Base-by-base conservation (phyloP, 208 protist species). In the Wallacemonas collosoma region DNA sequence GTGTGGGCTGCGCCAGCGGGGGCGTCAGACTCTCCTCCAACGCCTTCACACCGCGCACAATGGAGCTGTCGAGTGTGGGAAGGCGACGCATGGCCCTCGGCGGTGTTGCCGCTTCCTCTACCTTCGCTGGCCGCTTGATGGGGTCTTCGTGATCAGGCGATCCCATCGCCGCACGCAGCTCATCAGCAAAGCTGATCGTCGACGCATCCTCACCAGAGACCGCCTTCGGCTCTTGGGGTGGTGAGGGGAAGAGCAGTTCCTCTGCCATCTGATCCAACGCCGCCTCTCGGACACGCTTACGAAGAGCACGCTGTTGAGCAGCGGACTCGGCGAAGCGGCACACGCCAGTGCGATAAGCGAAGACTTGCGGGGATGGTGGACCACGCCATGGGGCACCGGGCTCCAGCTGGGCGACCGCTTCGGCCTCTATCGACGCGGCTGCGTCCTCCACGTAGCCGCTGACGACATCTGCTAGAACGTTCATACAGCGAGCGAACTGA, bases 381-480 rank as follows among this genome's bases (percentile, higher is more conserved):
- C 26, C 40, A 56, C 70, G 66, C 8, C 67, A 64, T 43, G 17
- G 45, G 6, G 72, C 71, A 65, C 58, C 60, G 3, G 38, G 43
- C 70, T 69, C 68, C 39, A 81, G 65, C 14, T 63, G 44, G 2
- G 66, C 55, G 6, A 64, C 44, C 61, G 45, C 54, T n/a, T 57
- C 68, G 12, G 68, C 43, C 48, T 26, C 66, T 39, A 71, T 6
- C 51, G 78, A 65, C 39, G 57, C 50, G 2, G 73, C 51, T 6
- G 76, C 83, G 11, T 50, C 53, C 45, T 63, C 64, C 51, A 90
- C 80, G 68, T 83, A 89, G 48, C 65, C 73, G 12, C 89, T 51
- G 7, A 88, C 77, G 2, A 73, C 78, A 38, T 84, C 76, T 11
- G 68, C 86, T 44, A 93, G 80, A 14, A 86, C 56, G 39, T 79